Evolutionary conservation across 1,284 basidiomycete genomes (phyloP), one percentile per base, ranked within the genome.

Genomic region (Testicularia cyperi): DNA sequence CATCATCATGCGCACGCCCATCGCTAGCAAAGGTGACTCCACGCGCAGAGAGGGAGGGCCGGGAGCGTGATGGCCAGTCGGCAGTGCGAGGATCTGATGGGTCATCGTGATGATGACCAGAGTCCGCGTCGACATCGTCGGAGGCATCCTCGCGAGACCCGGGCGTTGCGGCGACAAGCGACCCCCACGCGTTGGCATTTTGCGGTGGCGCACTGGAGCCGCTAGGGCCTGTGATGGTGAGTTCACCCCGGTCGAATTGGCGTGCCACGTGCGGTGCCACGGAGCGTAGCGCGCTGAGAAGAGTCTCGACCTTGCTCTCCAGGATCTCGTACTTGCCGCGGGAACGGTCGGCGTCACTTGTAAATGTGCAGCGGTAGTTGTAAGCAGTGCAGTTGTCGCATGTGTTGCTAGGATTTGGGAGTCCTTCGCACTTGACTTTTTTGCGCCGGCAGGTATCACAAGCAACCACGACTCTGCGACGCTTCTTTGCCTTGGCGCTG

Each of bases 261-360:
- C 38, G 47, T 10, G 70, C 70, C 3, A 70, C 35, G 13, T 68
- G 63, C 2, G 70, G 70, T 6, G 65, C 65, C 9, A 68, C 68
- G n/a, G 47, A 52, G 3, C 65, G 54, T 4, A 72, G 55, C 15
- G 65, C 57, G 20, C 55, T 52, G 31, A 70, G 56, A 2, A 72
- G 46, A 9, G 68, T 68, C n/a, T 70, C 65, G 16, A 63, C 60
- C 24, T 65, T 68, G 44, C 63, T 51, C 47, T 72, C 70, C n/a
- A 72, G 49, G 27, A 72, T 72, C 44, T 72, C 70, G 53, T 70
- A 72, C 27, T 68, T 68, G 46, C 70, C 68, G 19, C 68, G 43
- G 14, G 54, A 66, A 3, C 65, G 38, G 29, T 63, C 67, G 19
- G 57, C 47, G 14, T 68, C 65, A 31, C 52, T 54, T 39, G 62